Conservation (phyloP, 495 filamentous ascomycete species). For the Aspergillus indologenus region DNA sequence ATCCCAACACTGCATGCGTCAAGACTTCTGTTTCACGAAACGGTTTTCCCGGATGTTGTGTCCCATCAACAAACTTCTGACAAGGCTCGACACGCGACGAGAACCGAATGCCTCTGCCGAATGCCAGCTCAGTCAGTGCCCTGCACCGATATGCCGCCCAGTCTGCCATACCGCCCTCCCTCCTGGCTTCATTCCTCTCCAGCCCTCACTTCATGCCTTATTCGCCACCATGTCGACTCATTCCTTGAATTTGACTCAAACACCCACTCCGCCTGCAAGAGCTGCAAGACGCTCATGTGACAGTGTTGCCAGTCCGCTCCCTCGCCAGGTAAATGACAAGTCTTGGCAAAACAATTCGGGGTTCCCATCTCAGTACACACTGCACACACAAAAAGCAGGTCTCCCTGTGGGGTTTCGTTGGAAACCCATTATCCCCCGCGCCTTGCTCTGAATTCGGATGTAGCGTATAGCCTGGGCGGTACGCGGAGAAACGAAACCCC, state of each 20-base stretch:
- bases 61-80: conserved; percentile 27
- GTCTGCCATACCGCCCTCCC: not conserved
- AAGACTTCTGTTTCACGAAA: conserved; percentile 25
- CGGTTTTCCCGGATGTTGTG: conserved; percentile 25
- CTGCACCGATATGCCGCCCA: not conserved
- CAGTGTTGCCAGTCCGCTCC: not conserved
- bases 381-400: too few species aligned
- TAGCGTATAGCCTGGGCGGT: too few species aligned
- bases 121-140: not conserved
- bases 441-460: too few species aligned
- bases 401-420: too few species aligned
- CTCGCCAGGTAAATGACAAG: not conserved
- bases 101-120: not conserved
- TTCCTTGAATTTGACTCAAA: not conserved
- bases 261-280: conserved; percentile 3
- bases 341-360: not conserved
- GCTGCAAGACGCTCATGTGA: not conserved
- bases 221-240: not conserved
- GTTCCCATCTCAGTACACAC: not conserved
- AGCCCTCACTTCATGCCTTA: not conserved
- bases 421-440: not conserved
- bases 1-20: conserved; percentile 23
- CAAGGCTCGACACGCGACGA: conserved; percentile 15
- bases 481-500: too few species aligned
- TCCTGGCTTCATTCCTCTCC: not conserved